Evolutionary conservation across 345 rosid species (phyloP).

Genomic region (Sisymbrium irio): DNA sequence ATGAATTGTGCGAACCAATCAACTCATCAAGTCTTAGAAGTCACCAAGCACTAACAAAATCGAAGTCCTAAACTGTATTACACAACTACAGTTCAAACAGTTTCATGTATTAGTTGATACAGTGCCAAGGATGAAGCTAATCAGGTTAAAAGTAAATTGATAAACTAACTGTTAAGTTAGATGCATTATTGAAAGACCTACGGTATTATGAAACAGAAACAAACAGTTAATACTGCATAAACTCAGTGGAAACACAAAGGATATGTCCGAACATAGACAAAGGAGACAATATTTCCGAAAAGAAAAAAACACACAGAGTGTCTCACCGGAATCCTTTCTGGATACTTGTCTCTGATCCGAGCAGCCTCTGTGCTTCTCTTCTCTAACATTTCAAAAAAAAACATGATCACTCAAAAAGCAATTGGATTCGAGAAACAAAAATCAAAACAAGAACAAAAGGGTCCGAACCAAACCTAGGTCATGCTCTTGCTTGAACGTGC

Average conservation of each 20-base stretch:
- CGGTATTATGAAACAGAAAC: too few species aligned
- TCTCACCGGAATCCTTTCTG: constrained; percentile 91
- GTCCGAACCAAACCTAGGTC: constrained; percentile 54
- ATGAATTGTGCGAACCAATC: background rate
- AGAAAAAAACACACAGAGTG: background rate
- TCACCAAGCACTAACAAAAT: background rate
- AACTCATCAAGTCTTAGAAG: background rate
- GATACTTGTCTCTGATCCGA: constrained; percentile 90
- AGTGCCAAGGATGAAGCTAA: background rate
- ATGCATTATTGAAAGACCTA: too few species aligned
- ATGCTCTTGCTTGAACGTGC: constrained; percentile 92
- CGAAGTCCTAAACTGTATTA: background rate
- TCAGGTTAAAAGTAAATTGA: background rate
- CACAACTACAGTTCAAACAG: background rate
- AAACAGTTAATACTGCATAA: too few species aligned
- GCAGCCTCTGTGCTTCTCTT: constrained; percentile 94
- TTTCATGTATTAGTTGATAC: background rate
- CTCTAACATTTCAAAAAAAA: constrained; percentile 42
- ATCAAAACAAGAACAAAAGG: background rate
- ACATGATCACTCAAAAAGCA: background rate
- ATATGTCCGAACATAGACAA: background rate
- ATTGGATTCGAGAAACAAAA: background rate
- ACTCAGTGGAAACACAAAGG: background rate
- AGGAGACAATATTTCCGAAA: background rate
- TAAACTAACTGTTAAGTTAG: background rate